These are phyloP conservation scores for Mycena vitilis DNA, from an alignment of 768 basidiomycete species.

Conservation along the genomic window DNA sequence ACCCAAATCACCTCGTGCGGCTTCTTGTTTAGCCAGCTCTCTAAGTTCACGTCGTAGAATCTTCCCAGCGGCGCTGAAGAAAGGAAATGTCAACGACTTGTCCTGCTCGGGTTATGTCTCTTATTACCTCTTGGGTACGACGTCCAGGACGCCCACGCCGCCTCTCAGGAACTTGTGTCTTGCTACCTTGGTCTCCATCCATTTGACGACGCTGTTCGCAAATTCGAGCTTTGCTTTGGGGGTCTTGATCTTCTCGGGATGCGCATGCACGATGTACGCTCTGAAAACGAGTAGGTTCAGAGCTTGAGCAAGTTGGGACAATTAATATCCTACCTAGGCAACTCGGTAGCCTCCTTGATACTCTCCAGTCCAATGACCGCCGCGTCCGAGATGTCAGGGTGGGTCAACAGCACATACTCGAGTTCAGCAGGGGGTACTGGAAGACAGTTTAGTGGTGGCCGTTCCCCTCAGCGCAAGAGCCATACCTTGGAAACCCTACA, in stretches of 20 bases:
- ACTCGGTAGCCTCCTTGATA: constrained; percentile 79
- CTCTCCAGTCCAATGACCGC: constrained; percentile 84
- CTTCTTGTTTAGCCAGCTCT: constrained; percentile 71
- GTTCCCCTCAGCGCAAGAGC: background rate
- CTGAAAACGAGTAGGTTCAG: constrained; percentile 43
- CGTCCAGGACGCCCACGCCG: constrained; percentile 72
- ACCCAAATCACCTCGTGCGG: constrained; percentile 48
- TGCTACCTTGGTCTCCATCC: constrained; percentile 78
- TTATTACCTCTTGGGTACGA: constrained; percentile 75
- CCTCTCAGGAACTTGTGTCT: constrained; percentile 85
- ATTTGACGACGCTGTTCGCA: constrained; percentile 63
- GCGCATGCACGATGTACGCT: constrained; percentile 71
- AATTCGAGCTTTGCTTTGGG: constrained; percentile 56
- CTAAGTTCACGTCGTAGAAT: constrained; percentile 85
- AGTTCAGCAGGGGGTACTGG: constrained; percentile 89
- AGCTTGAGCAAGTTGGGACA: background rate
- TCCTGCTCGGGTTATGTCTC: background rate
- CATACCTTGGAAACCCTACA: constrained; percentile 80
- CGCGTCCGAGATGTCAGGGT: constrained; percentile 81
- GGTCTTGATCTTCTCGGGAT: constrained; percentile 49
- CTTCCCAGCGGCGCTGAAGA: constrained; percentile 82
- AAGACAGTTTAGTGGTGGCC: constrained; percentile 1
- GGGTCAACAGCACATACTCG: constrained; percentile 78
- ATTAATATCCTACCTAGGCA: constrained; percentile 67
- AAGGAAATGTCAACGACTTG: constrained; percentile 9